These are phyloP conservation scores for Dactylellina drechsleri DNA, from an alignment of 2,329 filamentous ascomycete species.

Conservation along the genomic window DNA sequence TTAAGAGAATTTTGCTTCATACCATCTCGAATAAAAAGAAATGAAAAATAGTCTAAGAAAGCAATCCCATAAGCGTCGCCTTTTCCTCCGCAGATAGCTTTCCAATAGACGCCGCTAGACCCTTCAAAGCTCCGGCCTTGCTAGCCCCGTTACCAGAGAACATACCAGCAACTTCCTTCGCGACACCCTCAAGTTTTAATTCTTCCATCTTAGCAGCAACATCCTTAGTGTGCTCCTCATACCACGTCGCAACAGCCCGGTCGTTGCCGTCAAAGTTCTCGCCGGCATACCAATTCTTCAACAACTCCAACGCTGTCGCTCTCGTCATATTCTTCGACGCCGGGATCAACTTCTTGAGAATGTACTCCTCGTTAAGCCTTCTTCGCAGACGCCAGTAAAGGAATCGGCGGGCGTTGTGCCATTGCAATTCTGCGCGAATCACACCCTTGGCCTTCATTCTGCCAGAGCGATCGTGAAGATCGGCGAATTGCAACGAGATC, in stretches of 20 bases:
- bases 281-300: constrained; percentile 77
- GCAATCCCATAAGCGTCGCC: constrained; percentile 76
- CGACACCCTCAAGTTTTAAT: constrained; percentile 79
- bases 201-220: constrained; percentile 85
- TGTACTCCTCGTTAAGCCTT: constrained; percentile 95
- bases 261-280: constrained; percentile 77
- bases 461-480: constrained; percentile 94
- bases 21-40: not conserved
- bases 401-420: constrained; percentile 91
- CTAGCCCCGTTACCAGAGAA: constrained; percentile 70
- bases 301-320: constrained; percentile 74
- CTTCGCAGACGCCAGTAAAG: constrained; percentile 99
- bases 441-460: constrained; percentile 98
- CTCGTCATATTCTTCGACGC: constrained; percentile 66
- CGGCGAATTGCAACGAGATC: constrained; percentile 95
- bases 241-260: constrained; percentile 88
- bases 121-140: constrained; percentile 76
- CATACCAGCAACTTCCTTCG: constrained; percentile 75
- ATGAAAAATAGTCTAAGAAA: constrained; percentile 37
- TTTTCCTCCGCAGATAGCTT: constrained; percentile 90
- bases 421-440: constrained; percentile 84
- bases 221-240: constrained; percentile 88
- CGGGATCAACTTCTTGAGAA: constrained; percentile 83
- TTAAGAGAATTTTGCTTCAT: not conserved
- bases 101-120: constrained; percentile 83